These are phyloP conservation scores for Morella rubra DNA, from an alignment of 306 rosid genomes.

Conservation along the genomic window DNA sequence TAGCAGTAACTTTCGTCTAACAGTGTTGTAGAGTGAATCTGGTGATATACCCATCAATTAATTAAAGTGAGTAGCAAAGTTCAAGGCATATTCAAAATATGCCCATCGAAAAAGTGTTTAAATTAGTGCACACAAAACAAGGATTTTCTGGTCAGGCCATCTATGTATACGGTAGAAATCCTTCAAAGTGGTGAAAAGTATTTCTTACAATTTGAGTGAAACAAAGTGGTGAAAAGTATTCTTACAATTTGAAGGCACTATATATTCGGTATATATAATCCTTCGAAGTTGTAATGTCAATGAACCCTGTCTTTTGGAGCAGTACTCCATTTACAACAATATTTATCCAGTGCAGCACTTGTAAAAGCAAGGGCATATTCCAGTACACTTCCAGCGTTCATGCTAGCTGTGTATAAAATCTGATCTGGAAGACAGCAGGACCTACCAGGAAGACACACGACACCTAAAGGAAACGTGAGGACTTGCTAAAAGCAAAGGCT, in stretches of 20 bases:
- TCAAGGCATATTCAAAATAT: background rate
- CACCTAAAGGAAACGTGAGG: no score
- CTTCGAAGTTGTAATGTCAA: constrained; percentile 91
- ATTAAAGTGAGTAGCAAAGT: background rate
- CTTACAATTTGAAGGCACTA: constrained; percentile 98
- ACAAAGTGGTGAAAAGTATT: constrained; percentile 15
- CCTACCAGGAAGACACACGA: constrained; percentile 11
- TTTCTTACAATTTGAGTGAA: constrained; percentile 54
- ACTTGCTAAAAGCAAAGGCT: no score
- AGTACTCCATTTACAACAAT: constrained; percentile 93
- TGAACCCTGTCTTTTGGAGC: constrained; percentile 94
- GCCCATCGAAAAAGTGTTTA: background rate
- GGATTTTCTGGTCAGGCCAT: constrained; percentile 7
- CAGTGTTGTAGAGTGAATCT: background rate
- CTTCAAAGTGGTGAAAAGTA: no score
- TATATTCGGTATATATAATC: constrained; percentile 95
- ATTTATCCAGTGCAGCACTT: constrained; percentile 94
- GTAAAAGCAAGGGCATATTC: constrained; percentile 97
- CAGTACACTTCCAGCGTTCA: constrained; percentile 93
- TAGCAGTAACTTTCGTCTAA: background rate
- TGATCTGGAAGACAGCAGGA: constrained; percentile 76
- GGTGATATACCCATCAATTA: background rate
- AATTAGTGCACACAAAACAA: background rate
- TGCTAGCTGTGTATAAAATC: constrained; percentile 87
- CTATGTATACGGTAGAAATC: no score